These are phyloP conservation scores for Chamaecrista fasciculata DNA, from an alignment of 306 rosid species.

Conservation along the genomic window DNA sequence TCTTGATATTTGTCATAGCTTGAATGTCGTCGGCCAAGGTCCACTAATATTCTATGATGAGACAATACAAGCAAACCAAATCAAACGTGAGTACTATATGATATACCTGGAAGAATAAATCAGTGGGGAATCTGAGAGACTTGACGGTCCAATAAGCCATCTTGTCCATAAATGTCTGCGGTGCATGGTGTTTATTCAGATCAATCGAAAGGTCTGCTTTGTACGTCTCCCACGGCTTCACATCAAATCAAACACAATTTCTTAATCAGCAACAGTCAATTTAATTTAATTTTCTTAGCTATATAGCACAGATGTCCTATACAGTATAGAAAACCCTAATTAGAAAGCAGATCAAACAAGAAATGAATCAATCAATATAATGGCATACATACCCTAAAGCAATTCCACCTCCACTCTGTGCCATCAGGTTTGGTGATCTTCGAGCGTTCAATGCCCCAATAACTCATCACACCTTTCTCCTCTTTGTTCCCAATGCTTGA, in stretches of 20 bases:
- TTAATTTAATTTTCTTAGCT: too few relatives aligned
- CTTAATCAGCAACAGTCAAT: too few relatives aligned
- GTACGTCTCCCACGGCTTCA: conserved; percentile 82
- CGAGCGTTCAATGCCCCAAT: conserved; percentile 55
- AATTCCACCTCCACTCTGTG: conserved; percentile 68
- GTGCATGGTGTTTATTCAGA: conserved; percentile 63
- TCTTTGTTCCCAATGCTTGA: conserved; percentile 20
- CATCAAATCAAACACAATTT: background rate
- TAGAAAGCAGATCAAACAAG: background rate
- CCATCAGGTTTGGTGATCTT: conserved; percentile 53
- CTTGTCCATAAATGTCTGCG: conserved; percentile 55
- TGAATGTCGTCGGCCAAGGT: too few relatives aligned
- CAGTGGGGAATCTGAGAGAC: conserved; percentile 60
- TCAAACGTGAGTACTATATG: background rate
- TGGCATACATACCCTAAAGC: conserved; percentile 54
- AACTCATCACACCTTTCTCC: conserved; percentile 39
- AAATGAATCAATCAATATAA: background rate
- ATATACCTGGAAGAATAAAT: conserved; percentile 67
- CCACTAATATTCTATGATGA: too few relatives aligned
- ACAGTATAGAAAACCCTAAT: background rate
- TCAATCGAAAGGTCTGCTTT: conserved; percentile 58
- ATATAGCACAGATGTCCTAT: too few relatives aligned
- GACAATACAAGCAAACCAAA: too few relatives aligned
- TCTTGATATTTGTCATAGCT: too few relatives aligned
- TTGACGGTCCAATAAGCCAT: conserved; percentile 77